Evolutionary conservation across 169 alveolate genomes (phyloP), one percentile per base, ranked within the genome.

Genomic region (Plasmodium berghei): DNA sequence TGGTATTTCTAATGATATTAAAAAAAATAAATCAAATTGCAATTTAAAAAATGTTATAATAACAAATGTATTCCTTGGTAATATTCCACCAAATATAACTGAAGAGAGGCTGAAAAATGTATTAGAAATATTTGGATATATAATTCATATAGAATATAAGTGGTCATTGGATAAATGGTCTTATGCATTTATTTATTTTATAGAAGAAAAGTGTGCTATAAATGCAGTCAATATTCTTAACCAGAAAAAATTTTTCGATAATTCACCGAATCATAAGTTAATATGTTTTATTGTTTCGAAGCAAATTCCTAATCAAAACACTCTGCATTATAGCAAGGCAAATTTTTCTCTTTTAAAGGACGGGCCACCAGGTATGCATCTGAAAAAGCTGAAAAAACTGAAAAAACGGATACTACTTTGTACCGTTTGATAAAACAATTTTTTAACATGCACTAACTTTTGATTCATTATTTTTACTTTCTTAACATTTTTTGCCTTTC

Each of bases 31-130:
- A 48, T 26, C 54, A 42, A 70, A 66, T 83, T 28, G 16, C 56
- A 83, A 45, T n/a, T 55, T 70, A 26, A 64, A 83, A 61, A 69
- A 58, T 52, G 48, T 69, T n/a, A 86, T 67, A 45, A 72, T 75
- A 54, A 87, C 92, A 8, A 66, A 87, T 54, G 95, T 93, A n/a
- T 94, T 94, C 48, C 88, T 94, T 34, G 96, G 96, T 12, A 94
- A 94, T 45, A 92, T 94, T 10, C 96, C 96, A 55, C 96, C 96
- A 49, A 87, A 87, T 61, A 89, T 94, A 52, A 86, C 95, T 9
- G 92, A 74, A 61, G 95, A 89, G 55, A 85, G 88, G 72, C 48
- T 92, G 72, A 92, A 88, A 61, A 77, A 88, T 45, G 93, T 92
- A 14, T 62, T 92, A 22, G 90, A 83, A 42, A 67, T 83, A 22